Percentiles rank a stretch among this genome's conserved stretches.
Conservation (phyloP, 2,329 filamentous ascomycete genomes). For the Dactylellina sp. region DNA sequence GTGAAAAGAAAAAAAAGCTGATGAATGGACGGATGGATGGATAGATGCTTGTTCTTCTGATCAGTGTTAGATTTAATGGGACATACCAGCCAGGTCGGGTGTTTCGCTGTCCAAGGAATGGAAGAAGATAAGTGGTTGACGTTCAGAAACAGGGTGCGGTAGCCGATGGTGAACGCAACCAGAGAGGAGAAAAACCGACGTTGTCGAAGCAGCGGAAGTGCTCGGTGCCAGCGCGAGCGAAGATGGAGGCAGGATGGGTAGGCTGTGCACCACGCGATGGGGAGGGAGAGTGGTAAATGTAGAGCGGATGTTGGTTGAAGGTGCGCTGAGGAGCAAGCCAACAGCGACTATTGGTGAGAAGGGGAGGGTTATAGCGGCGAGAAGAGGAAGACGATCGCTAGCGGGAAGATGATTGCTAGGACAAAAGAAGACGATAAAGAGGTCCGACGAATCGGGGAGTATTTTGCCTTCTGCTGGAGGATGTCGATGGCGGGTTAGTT, state of each 20-base stretch:
- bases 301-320: slow-evolving; percentile 30
- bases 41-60: slow-evolving; percentile 28
- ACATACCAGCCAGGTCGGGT: slow-evolving; percentile 56
- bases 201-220: slow-evolving; percentile 34
- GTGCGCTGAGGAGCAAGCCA: slow-evolving; percentile 26
- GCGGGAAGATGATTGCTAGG: not conserved
- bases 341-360: slow-evolving; percentile 25
- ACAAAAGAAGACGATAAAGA: slow-evolving; percentile 4
- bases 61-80: slow-evolving; percentile 53
- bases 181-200: not conserved
- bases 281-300: slow-evolving; percentile 12
- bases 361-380: slow-evolving; percentile 2
- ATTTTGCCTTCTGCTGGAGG: not conserved
- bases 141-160: slow-evolving; percentile 30
- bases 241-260: slow-evolving; percentile 35
- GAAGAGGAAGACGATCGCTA: not conserved
- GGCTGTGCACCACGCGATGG: slow-evolving; percentile 41
- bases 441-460: slow-evolving; percentile 5
- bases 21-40: slow-evolving; percentile 17
- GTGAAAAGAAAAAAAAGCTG: slow-evolving; percentile 22
- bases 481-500: slow-evolving; percentile 4
- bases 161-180: slow-evolving; percentile 44
- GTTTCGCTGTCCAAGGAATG: slow-evolving; percentile 56
- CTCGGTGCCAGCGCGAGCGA: slow-evolving; percentile 56
- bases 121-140: slow-evolving; percentile 43